Conservation (phyloP, 2,329 filamentous ascomycete species). For the Botryotinia narcissicola region DNA sequence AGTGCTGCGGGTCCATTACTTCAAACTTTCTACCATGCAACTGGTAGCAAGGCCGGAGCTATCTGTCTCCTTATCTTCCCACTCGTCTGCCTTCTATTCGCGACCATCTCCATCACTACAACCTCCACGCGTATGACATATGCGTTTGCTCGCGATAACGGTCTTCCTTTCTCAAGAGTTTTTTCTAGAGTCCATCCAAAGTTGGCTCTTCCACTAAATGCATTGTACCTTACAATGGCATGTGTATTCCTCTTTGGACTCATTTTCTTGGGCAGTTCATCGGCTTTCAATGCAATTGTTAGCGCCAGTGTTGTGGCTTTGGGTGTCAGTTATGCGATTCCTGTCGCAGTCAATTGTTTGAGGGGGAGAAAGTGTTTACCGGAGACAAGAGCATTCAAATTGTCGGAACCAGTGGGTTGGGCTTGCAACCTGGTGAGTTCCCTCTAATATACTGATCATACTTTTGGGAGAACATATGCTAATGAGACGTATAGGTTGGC, state of each 20-base stretch:
- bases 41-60: conserved; percentile 40
- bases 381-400: conserved; percentile 51
- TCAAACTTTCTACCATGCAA: conserved; percentile 51
- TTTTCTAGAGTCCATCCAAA: conserved; percentile 60
- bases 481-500: conserved; percentile 41
- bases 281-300: conserved; percentile 70
- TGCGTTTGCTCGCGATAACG: conserved; percentile 64
- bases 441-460: conserved; percentile 26
- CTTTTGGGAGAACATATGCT: conserved; percentile 24
- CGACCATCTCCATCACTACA: conserved; percentile 55
- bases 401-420: conserved; percentile 57
- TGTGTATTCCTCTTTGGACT: conserved; percentile 66
- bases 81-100: conserved; percentile 61
- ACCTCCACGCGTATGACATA: conserved; percentile 55
- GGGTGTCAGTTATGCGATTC: conserved; percentile 70
- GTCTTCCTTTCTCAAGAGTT: conserved; percentile 58
- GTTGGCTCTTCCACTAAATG: conserved; percentile 64
- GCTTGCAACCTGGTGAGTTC: conserved; percentile 50
- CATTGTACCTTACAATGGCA: conserved; percentile 57
- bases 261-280: conserved; percentile 63
- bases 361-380: conserved; percentile 66
- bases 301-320: conserved; percentile 69
- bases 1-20: conserved; percentile 48
- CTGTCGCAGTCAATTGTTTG: conserved; percentile 65
- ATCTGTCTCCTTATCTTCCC: conserved; percentile 48